phyloP scores from a whole-genome alignment of 139 green algal genomes.

The Marvania coccoides region DNA sequence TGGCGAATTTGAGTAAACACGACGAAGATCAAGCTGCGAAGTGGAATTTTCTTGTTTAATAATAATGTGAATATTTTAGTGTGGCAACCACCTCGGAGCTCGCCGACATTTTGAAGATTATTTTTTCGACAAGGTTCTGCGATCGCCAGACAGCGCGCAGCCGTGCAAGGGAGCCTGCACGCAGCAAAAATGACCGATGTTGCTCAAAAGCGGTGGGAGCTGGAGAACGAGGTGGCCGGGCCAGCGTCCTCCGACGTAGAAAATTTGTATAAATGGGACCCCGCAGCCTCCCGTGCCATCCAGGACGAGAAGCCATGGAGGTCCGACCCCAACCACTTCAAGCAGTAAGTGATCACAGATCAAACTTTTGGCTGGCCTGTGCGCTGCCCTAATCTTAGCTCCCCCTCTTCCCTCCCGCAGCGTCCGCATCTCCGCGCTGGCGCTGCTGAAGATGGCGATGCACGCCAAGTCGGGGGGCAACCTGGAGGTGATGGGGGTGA shows the following conservation, averaged over 20 bases:
- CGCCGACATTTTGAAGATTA: too few relatives aligned
- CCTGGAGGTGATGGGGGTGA: constrained; percentile 96
- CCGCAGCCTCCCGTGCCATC: constrained; percentile 52
- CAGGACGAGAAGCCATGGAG: constrained; percentile 77
- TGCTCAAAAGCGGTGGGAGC: constrained; percentile 69
- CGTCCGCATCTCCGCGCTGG: constrained; percentile 86
- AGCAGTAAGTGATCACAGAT: constrained; percentile 43
- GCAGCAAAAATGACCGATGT: constrained; percentile 3
- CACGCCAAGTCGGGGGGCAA: constrained; percentile 87
- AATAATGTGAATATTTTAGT: too few relatives aligned
- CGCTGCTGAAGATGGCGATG: constrained; percentile 96
- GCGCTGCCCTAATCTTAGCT: neutral
- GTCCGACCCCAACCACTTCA: constrained; percentile 84
- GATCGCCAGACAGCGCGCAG: too few relatives aligned
- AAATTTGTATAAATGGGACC: constrained; percentile 69
- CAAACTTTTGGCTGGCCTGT: neutral
- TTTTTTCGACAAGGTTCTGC: too few relatives aligned
- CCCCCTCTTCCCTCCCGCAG: constrained; percentile 33
- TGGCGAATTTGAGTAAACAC: too few relatives aligned
- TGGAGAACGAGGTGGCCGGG: constrained; percentile 82
- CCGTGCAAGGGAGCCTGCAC: too few relatives aligned
- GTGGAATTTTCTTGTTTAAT: too few relatives aligned
- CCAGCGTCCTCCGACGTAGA: constrained; percentile 36
- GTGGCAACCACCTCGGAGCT: too few relatives aligned
- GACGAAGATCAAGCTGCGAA: too few relatives aligned